Percentiles rank a stretch among this genome's conserved stretches.
These are phyloP conservation scores for Populus alba DNA, from an alignment of 345 rosid genomes.

Conservation along the genomic window DNA sequence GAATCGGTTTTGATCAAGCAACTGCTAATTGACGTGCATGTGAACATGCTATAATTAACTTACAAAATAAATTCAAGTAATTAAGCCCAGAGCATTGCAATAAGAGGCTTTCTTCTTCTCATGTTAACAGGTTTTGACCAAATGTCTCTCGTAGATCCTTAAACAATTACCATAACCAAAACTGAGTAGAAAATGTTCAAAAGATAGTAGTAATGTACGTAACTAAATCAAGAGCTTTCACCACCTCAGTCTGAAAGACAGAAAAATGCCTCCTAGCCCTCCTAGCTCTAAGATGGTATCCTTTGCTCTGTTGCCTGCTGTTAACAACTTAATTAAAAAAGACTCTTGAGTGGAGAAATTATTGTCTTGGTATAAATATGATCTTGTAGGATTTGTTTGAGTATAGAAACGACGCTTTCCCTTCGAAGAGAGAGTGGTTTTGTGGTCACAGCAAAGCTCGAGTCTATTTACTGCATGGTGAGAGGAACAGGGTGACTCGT, in stretches of 20 bases:
- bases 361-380: not conserved
- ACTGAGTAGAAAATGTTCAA: too few species aligned
- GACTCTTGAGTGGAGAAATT: not conserved
- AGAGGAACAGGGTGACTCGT: slow-evolving; percentile 21
- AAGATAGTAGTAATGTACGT: too few species aligned
- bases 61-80: too few species aligned
- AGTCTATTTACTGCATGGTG: slow-evolving; percentile 27
- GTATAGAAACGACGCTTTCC: slow-evolving; percentile 14
- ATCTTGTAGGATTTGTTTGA: slow-evolving; percentile 6
- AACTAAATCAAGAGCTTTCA: not conserved
- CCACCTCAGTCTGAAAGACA: not conserved
- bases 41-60: too few species aligned
- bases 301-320: not conserved
- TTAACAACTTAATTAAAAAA: not conserved
- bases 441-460: not conserved
- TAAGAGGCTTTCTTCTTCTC: too few species aligned
- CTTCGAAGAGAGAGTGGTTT: slow-evolving; percentile 1
- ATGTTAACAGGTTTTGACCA: too few species aligned
- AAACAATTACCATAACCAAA: too few species aligned
- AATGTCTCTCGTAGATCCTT: too few species aligned
- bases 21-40: too few species aligned
- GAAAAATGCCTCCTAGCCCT: not conserved
- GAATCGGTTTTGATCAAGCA: too few species aligned
- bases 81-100: too few species aligned
- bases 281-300: not conserved